These are phyloP conservation scores for Chaetomium globosum DNA, from an alignment of 2,329 filamentous ascomycete species.

Conservation along the genomic window DNA sequence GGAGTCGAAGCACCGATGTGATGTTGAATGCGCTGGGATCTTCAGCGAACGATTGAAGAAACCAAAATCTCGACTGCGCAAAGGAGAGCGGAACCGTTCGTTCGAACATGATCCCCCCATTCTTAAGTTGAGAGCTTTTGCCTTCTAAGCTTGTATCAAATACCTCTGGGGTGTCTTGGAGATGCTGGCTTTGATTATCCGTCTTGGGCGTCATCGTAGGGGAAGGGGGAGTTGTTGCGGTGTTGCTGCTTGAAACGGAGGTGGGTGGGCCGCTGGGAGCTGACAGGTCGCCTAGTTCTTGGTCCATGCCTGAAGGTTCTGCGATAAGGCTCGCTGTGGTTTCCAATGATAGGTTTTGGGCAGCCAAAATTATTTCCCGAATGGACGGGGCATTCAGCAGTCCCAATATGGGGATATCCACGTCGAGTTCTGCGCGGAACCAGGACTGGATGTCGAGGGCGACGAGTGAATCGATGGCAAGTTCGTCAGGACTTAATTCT, in stretches of 20 bases:
- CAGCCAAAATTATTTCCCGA: not conserved
- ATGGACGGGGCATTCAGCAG: slow-evolving; percentile 26
- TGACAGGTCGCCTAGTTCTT: too few species aligned
- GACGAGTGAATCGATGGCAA: slow-evolving; percentile 26
- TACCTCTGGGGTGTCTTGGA: too few species aligned
- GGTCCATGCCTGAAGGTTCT: too few species aligned
- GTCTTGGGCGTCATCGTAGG: not conserved
- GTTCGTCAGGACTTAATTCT: slow-evolving; percentile 3
- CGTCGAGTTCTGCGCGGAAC: slow-evolving; percentile 47
- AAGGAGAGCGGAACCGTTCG: slow-evolving; percentile 40
- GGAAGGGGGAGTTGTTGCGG: not conserved
- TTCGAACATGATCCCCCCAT: not conserved
- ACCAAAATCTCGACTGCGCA: slow-evolving; percentile 48
- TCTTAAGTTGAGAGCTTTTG: too few species aligned
- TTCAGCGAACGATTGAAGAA: slow-evolving; percentile 40
- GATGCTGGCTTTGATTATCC: not conserved
- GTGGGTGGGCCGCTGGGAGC: not conserved
- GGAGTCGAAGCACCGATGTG: slow-evolving; percentile 39
- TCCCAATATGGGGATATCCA: slow-evolving; percentile 49
- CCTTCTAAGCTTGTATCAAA: not conserved
- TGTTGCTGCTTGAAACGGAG: not conserved
- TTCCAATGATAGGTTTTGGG: not conserved
- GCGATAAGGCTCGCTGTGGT: too few species aligned
- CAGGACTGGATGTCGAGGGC: slow-evolving; percentile 46
- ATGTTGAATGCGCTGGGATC: slow-evolving; percentile 48